A percentile compares a stretch with the other conserved stretches of the same genome.
Conservation (phyloP, 2,329 filamentous ascomycete species). For the Fusarium sp. region DNA sequence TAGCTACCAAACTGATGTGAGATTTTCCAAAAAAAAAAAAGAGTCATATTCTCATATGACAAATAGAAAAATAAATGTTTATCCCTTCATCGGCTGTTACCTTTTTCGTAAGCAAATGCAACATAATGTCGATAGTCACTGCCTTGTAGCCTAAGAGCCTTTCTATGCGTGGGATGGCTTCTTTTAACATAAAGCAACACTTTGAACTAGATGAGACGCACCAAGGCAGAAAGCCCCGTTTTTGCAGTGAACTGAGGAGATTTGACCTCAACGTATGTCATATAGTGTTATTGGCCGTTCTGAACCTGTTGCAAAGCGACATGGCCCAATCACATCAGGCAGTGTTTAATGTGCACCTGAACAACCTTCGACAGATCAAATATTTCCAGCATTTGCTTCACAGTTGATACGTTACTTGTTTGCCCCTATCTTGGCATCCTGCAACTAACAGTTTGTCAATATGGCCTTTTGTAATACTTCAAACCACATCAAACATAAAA, state of each 20-base stretch:
- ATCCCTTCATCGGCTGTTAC: not conserved
- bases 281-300: not conserved
- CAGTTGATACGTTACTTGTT: not conserved
- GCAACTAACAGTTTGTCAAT: not conserved
- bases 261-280: not conserved
- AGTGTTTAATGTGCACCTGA: not conserved
- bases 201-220: not conserved
- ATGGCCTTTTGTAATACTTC: not conserved
- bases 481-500: not conserved
- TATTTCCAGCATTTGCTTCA: constrained; percentile 6
- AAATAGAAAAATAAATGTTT: not conserved
- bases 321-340: not conserved
- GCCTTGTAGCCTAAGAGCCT: not conserved
- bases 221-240: not conserved
- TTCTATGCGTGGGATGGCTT: not conserved
- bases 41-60: not conserved
- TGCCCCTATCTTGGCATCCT: not conserved
- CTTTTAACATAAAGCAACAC: not conserved
- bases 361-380: not conserved
- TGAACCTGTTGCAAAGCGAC: not conserved
- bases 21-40: not conserved
- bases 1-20: not conserved
- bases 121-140: not conserved
- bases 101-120: constrained; percentile 1
- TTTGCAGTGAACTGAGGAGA: too few relatives aligned